Evolutionary conservation across 176 grass and related monocot species (phyloP).

Genomic region (Ananas comosus): DNA sequence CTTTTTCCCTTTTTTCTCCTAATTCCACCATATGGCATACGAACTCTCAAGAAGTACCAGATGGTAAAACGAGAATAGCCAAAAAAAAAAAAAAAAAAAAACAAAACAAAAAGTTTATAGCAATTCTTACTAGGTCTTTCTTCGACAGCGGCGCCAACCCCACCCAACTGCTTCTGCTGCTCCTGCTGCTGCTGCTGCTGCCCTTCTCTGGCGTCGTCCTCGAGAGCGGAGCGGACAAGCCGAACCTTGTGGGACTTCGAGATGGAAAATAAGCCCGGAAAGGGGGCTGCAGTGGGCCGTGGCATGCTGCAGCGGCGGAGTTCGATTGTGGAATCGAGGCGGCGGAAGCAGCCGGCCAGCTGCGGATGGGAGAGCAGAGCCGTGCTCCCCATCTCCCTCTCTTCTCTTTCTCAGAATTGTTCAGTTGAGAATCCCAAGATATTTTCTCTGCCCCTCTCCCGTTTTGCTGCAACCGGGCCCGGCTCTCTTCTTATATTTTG

Average conservation of each 20-base stretch:
- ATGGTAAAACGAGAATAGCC: too few relatives aligned
- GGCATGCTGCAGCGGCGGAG: not conserved
- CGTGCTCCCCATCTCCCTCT: not conserved
- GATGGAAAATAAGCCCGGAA: not conserved
- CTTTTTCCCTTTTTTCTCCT: too few relatives aligned
- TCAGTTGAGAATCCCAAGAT: not conserved
- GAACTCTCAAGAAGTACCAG: too few relatives aligned
- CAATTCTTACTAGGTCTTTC: not conserved
- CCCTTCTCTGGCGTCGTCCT: constrained; percentile 1
- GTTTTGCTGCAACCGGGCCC: not conserved
- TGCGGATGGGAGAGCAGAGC: constrained; percentile 3
- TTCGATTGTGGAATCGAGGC: not conserved
- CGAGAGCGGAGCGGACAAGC: not conserved
- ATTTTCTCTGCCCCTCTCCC: not conserved
- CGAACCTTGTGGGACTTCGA: not conserved
- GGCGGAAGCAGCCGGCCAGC: not conserved
- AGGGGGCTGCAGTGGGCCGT: too few relatives aligned
- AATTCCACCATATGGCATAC: too few relatives aligned
- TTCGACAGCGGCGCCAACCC: not conserved
- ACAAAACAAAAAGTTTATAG: not conserved
- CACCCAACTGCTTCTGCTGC: not conserved
- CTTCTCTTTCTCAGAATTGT: not conserved
- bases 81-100: not conserved
- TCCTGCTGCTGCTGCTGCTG: not conserved
- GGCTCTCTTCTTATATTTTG: too few relatives aligned